Conservation (phyloP, 441 rosid genomes). For the Syzygium malaccense region DNA sequence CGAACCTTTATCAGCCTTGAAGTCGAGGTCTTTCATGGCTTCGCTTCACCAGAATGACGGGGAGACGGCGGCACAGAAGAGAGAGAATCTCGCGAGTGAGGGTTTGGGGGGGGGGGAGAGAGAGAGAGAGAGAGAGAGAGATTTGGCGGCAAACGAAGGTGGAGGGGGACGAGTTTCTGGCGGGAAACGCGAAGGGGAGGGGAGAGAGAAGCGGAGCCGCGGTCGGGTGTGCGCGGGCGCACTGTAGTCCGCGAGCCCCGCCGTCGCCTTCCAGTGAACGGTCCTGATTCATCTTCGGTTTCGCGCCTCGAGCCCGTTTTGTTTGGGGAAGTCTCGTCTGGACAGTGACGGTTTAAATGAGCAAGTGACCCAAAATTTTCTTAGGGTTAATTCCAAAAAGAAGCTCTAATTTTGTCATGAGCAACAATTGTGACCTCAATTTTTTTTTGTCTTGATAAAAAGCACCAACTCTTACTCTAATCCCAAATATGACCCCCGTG, state of each 20-base stretch:
- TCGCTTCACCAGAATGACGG: background rate
- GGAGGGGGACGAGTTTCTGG: conserved; percentile 27
- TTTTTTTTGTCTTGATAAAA: too few species aligned
- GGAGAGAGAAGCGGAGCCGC: background rate
- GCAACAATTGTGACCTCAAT: too few species aligned
- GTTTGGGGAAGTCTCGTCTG: background rate
- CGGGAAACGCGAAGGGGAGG: conserved; percentile 29
- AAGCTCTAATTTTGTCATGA: too few species aligned
- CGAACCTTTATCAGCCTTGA: conserved; percentile 59
- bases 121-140: background rate
- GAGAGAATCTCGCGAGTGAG: background rate
- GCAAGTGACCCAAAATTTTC: background rate
- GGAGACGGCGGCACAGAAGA: background rate
- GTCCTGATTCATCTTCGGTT: background rate
- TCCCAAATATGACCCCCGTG: too few species aligned
- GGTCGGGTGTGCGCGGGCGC: background rate
- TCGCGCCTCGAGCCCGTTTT: background rate
- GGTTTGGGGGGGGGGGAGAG: background rate
- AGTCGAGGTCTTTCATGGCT: conserved; percentile 51
- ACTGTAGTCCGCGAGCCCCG: background rate
- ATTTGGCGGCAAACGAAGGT: conserved; percentile 31
- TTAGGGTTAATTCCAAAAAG: too few species aligned
- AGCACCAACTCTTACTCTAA: too few species aligned
- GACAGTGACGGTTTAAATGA: background rate
- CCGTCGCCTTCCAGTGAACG: background rate